phyloP scores from a whole-genome alignment of 345 rosid genomes.

The Salix purpurea region DNA sequence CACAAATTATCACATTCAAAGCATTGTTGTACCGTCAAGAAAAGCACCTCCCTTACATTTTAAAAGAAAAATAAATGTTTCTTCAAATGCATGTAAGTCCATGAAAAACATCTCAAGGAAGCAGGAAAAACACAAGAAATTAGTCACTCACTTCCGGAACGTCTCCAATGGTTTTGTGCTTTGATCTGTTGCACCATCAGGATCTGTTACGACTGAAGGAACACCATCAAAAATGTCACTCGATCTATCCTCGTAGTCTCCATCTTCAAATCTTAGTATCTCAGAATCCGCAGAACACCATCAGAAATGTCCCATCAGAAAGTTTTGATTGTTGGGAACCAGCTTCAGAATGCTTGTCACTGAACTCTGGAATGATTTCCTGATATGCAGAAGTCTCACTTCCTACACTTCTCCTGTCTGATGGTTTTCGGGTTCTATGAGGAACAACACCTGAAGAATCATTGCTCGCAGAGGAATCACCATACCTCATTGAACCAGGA shows the following conservation, averaged over 20 bases:
- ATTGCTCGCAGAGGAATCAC: conserved; percentile 17
- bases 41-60: neutral
- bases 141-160: conserved; percentile 39
- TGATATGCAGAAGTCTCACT: conserved; percentile 20
- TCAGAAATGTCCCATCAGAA: neutral
- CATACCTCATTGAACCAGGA: conserved; percentile 18
- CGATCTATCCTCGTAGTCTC: conserved; percentile 38
- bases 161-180: conserved; percentile 24
- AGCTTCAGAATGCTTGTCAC: conserved; percentile 24
- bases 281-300: conserved; percentile 16
- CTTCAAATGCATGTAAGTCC: neutral
- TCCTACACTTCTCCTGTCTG: neutral
- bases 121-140: neutral
- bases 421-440: neutral
- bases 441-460: neutral
- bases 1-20: neutral
- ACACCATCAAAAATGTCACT: conserved; percentile 41
- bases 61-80: neutral
- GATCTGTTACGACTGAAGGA: conserved; percentile 41
- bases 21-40: neutral
- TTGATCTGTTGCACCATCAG: conserved; percentile 38
- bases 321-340: conserved; percentile 19
- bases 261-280: conserved; percentile 25
- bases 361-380: conserved; percentile 15
- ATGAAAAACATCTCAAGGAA: neutral